Conservation (phyloP, 805 yeast species). For the Pachysolen tannophilus region DNA sequence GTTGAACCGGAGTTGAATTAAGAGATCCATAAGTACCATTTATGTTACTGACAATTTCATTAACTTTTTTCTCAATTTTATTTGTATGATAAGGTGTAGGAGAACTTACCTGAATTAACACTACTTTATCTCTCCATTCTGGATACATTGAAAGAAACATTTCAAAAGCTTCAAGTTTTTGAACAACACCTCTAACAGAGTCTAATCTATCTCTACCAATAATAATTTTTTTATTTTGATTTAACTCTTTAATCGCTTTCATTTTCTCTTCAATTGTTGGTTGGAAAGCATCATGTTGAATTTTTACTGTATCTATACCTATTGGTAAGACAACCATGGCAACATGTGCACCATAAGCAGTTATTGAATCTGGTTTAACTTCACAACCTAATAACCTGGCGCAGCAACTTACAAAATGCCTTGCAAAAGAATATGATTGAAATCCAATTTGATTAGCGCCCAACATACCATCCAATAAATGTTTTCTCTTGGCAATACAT, state of each 20-base stretch:
- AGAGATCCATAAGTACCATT: constrained; percentile 80
- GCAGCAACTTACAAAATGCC: constrained; percentile 89
- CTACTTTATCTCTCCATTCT: constrained; percentile 82
- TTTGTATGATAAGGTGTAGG: constrained; percentile 58
- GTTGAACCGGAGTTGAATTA: constrained; percentile 82
- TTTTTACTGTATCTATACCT: constrained; percentile 74
- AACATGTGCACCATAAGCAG: constrained; percentile 71
- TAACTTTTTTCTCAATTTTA: constrained; percentile 71
- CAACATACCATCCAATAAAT: constrained; percentile 81
- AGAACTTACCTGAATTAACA: constrained; percentile 84
- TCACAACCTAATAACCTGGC: constrained; percentile 83
- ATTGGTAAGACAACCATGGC: constrained; percentile 74
- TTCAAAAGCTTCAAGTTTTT: constrained; percentile 87
- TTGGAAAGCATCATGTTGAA: constrained; percentile 54
- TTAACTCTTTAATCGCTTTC: constrained; percentile 51
- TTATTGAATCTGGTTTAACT: constrained; percentile 45
- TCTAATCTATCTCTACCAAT: constrained; percentile 94
- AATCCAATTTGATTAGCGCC: constrained; percentile 85
- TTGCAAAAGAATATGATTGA: constrained; percentile 77
- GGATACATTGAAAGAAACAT: constrained; percentile 86
- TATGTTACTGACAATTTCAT: constrained; percentile 74
- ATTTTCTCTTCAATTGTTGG: constrained; percentile 53
- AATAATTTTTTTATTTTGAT: constrained; percentile 64
- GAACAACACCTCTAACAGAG: constrained; percentile 86
- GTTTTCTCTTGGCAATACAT: constrained; percentile 74